Percentiles rank a stretch among this genome's conserved stretches.
Conservation (phyloP, 2,329 filamentous ascomycete genomes). For the Acephala macrosclerotiorum region DNA sequence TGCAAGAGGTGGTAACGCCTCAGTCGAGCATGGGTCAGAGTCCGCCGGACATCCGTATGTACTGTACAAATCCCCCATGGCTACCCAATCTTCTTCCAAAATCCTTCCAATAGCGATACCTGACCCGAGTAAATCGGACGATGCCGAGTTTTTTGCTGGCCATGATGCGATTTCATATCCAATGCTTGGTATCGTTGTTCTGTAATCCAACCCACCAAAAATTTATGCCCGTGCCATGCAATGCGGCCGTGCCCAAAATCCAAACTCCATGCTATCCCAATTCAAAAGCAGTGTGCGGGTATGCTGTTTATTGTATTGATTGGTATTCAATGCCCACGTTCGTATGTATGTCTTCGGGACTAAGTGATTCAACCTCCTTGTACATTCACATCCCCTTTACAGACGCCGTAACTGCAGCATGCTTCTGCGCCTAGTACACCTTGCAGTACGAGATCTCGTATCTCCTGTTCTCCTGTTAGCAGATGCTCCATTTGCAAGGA, state of each 20-base stretch:
- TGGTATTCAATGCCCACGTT: neutral
- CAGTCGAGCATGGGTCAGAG: neutral
- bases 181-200: neutral
- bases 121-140: neutral
- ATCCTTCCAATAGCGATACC: neutral
- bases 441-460: constrained; percentile 36
- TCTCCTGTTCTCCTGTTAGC: constrained; percentile 27
- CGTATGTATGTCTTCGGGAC: neutral
- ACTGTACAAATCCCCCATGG: neutral
- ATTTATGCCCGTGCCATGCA: neutral
- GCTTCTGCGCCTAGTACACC: constrained; percentile 36
- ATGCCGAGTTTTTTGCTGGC: neutral
- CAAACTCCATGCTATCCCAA: neutral
- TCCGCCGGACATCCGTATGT: constrained; percentile 7
- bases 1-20: no score
- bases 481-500: neutral
- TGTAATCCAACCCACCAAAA: neutral
- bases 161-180: neutral
- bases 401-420: constrained; percentile 41
- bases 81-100: neutral
- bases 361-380: constrained; percentile 27
- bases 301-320: neutral
- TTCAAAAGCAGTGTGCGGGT: neutral
- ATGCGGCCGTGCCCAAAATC: neutral
- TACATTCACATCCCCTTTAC: constrained; percentile 37